phyloP scores from a whole-genome alignment of 2,329 filamentous ascomycete species.

The Arthrobotrys megalospora region DNA sequence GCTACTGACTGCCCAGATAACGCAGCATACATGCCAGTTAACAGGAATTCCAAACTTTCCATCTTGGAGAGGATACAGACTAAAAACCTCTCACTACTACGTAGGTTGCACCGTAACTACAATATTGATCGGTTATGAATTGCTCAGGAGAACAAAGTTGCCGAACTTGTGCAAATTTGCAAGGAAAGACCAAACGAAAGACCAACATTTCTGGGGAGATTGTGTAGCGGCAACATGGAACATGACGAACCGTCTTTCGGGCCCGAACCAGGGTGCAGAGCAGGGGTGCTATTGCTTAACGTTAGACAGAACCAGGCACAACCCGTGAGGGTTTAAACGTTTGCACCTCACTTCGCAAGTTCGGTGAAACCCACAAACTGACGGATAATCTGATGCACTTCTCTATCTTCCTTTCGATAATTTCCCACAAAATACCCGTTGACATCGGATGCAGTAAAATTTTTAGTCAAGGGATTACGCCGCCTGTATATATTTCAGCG shows the following conservation, averaged over 20 bases:
- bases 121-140: background rate
- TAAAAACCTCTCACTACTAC: background rate
- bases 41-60: background rate
- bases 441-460: too few relatives aligned
- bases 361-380: too few relatives aligned
- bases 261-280: slow-evolving; percentile 6
- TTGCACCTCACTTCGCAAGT: too few relatives aligned
- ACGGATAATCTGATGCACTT: too few relatives aligned
- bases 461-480: too few relatives aligned
- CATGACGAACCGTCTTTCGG: slow-evolving; percentile 17
- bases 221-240: slow-evolving; percentile 6
- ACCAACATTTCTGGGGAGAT: slow-evolving; percentile 2
- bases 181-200: too few relatives aligned
- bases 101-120: background rate
- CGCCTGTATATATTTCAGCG: too few relatives aligned
- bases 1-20: background rate
- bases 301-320: background rate
- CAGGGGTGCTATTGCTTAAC: slow-evolving; percentile 6
- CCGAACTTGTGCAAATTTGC: background rate
- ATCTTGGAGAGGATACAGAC: background rate
- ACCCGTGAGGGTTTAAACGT: background rate
- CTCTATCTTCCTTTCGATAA: too few relatives aligned
- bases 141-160: background rate
- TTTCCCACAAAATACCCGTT: too few relatives aligned
- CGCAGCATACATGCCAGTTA: background rate